Percentiles rank a stretch among this genome's conserved stretches.
These are phyloP conservation scores for Penicillium atrosanguineum DNA, from an alignment of 495 filamentous ascomycete genomes.

Conservation along the genomic window DNA sequence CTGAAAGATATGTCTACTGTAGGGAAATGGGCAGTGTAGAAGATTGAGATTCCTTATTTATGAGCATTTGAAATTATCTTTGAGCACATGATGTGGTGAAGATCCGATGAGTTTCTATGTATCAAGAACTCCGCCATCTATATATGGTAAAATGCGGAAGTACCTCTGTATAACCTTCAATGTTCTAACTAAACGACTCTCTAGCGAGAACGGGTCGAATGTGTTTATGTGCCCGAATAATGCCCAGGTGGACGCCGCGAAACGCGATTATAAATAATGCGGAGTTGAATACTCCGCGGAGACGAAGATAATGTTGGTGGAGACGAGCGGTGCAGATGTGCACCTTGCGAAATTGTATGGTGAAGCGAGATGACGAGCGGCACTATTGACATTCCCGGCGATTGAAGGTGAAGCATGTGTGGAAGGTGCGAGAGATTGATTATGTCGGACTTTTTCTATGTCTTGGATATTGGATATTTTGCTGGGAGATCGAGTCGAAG, in stretches of 20 bases:
- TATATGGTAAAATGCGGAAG: conserved; percentile 5
- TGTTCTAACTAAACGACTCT: not conserved
- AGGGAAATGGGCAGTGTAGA: too few relatives aligned
- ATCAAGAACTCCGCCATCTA: not conserved
- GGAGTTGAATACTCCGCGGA: not conserved
- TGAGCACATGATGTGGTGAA: too few relatives aligned
- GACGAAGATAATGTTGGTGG: not conserved
- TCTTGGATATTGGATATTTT: not conserved
- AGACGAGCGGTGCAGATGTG: not conserved
- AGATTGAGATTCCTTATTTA: too few relatives aligned
- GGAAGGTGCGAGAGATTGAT: not conserved
- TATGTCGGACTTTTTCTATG: not conserved
- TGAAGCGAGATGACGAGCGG: not conserved
- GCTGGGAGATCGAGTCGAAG: too few relatives aligned
- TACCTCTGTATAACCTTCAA: conserved; percentile 9
- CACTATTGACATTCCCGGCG: not conserved
- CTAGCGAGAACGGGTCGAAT: not conserved
- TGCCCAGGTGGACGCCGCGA: not conserved
- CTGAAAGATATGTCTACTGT: too few relatives aligned
- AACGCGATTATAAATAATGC: not conserved
- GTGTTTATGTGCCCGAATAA: not conserved
- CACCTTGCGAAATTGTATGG: not conserved
- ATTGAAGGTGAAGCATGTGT: not conserved
- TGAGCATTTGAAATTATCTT: too few relatives aligned
- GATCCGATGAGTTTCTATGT: not conserved